Percentiles rank a stretch among this genome's conserved stretches.
phyloP scores from a whole-genome alignment of 1,284 basidiomycete genomes.

The Ganoderma multipileum region DNA sequence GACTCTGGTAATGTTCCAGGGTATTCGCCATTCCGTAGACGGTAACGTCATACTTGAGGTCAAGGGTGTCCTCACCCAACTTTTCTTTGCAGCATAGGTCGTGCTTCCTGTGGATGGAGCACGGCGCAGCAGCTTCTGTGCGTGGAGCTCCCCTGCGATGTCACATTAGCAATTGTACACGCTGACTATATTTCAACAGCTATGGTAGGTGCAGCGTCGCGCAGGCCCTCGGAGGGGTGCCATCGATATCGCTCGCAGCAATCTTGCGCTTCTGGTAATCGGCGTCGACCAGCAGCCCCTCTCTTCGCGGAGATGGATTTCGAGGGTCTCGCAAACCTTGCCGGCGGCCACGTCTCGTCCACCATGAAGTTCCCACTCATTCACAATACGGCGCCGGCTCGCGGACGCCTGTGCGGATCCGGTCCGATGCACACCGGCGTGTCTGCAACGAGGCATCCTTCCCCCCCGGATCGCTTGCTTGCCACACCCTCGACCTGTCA shows the following conservation, averaged over 20 bases:
- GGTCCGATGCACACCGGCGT: constrained; percentile 24
- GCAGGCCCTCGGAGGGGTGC: not conserved
- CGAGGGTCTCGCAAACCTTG: constrained; percentile 1
- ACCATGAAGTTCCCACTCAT: not conserved
- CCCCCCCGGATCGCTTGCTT: constrained; percentile 14
- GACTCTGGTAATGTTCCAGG: constrained; percentile 3
- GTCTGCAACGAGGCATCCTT: constrained; percentile 26
- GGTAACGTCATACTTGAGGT: constrained; percentile 16
- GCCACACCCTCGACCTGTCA: constrained; percentile 7
- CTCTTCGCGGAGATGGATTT: constrained; percentile 22
- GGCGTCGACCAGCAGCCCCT: constrained; percentile 7
- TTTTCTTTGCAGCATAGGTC: not conserved
- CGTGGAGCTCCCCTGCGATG: not conserved
- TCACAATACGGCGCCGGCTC: constrained; percentile 17
- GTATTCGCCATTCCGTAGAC: not conserved
- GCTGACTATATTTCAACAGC: not conserved
- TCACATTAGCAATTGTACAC: not conserved
- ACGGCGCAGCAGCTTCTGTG: constrained; percentile 10
- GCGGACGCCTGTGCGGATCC: constrained; percentile 13
- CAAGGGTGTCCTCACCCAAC: constrained; percentile 8
- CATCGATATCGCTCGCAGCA: constrained; percentile 8
- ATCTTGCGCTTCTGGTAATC: constrained; percentile 14
- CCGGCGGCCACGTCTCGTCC: constrained; percentile 4
- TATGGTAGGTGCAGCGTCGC: not conserved
- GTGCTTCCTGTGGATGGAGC: constrained; percentile 9